Conservation (phyloP, 2,329 filamentous ascomycete genomes). For the Fusarium liriodendri region DNA sequence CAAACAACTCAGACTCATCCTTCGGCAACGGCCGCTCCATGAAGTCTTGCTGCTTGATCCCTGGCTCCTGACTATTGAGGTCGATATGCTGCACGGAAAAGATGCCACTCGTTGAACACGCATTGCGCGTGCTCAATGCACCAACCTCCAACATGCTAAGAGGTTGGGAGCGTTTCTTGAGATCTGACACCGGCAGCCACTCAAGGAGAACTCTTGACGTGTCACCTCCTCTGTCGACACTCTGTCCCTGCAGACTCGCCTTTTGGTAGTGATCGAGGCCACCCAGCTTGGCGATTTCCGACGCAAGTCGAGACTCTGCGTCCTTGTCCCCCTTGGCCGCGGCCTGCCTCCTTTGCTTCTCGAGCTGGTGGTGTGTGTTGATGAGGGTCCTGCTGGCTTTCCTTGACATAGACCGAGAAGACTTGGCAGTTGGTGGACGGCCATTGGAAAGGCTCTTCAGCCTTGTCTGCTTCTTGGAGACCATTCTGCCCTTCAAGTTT, state of each 20-base stretch:
- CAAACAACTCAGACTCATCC: conserved; percentile 74
- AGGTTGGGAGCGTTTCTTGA: conserved; percentile 40
- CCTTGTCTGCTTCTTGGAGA: conserved; percentile 56
- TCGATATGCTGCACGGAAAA: conserved; percentile 89
- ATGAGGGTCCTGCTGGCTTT: conserved; percentile 74
- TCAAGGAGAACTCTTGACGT: conserved; percentile 73
- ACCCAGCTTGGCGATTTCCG: conserved; percentile 68
- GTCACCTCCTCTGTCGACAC: conserved; percentile 73
- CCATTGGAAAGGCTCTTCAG: conserved; percentile 60
- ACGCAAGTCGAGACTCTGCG: conserved; percentile 58
- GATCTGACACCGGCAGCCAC: conserved; percentile 61
- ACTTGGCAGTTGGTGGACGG: conserved; percentile 66
- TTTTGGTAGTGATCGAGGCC: conserved; percentile 73
- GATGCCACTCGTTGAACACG: conserved; percentile 77
- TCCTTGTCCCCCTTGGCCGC: conserved; percentile 61
- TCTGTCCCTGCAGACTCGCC: conserved; percentile 76
- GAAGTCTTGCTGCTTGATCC: conserved; percentile 91
- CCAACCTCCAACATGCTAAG: conserved; percentile 88
- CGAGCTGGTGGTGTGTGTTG: conserved; percentile 72
- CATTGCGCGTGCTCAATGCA: conserved; percentile 85
- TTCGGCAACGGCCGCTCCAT: conserved; percentile 85
- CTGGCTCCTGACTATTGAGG: conserved; percentile 84
- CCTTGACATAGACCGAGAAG: conserved; percentile 69
- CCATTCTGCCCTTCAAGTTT: conserved; percentile 51
- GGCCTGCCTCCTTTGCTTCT: conserved; percentile 71